These are phyloP conservation scores for Botrytis medusae DNA, from an alignment of 2,329 filamentous ascomycete species.

Conservation along the genomic window DNA sequence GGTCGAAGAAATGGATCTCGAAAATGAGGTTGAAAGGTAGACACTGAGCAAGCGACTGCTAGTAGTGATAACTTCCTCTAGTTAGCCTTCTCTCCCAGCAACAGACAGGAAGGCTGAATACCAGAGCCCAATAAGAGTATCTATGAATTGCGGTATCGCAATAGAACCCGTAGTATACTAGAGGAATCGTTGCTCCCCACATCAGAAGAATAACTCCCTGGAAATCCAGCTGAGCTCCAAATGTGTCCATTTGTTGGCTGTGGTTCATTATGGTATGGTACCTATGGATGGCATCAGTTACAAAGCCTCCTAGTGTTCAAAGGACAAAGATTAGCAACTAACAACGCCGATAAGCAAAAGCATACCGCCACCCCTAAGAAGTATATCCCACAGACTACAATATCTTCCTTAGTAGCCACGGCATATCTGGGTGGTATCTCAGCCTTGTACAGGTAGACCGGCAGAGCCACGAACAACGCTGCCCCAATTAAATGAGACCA, in stretches of 20 bases:
- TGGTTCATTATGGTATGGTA: constrained; percentile 60
- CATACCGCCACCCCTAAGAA: constrained; percentile 48
- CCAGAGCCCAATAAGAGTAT: constrained; percentile 4
- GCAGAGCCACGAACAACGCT: constrained; percentile 43
- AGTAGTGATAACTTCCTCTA: constrained; percentile 1
- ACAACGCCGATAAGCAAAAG: constrained; percentile 48
- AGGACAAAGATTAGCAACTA: constrained; percentile 26
- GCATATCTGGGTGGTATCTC: constrained; percentile 42
- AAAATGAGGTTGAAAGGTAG: constrained; percentile 43
- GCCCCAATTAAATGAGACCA: constrained; percentile 47
- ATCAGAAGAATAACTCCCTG: constrained; percentile 61
- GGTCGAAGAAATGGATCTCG: constrained; percentile 43
- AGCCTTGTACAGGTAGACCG: constrained; percentile 42
- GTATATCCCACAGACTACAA: constrained; percentile 46
- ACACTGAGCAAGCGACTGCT: constrained; percentile 43
- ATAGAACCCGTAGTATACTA: constrained; percentile 53
- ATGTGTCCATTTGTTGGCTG: constrained; percentile 48
- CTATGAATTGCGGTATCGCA: constrained; percentile 34
- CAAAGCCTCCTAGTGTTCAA: background rate
- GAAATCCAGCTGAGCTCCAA: constrained; percentile 61
- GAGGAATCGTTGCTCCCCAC: constrained; percentile 60
- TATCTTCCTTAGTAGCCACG: constrained; percentile 42
- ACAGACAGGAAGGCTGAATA: constrained; percentile 24
- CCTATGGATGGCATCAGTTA: constrained; percentile 37
- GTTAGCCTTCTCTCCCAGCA: background rate